Percentiles rank a stretch among this genome's conserved stretches.
Evolutionary conservation across 2,329 filamentous ascomycete genomes (phyloP).

Genomic region (Purpureocillium takamizusanense): DNA sequence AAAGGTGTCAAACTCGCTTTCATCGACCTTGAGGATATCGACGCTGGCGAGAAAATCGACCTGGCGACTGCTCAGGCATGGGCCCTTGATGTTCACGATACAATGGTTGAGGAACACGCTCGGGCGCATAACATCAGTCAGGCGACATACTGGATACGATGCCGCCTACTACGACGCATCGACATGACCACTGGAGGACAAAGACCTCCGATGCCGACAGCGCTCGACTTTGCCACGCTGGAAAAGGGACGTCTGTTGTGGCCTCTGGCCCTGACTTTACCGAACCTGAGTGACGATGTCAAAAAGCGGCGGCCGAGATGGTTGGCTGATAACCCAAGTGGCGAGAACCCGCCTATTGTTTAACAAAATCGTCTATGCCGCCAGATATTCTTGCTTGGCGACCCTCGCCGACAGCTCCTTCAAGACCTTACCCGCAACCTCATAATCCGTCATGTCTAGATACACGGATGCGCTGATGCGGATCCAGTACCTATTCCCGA

Average conservation of each 20-base stretch:
- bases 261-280: neutral
- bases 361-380: constrained; percentile 1
- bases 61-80: neutral
- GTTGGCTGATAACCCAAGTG: no score
- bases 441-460: constrained; percentile 70
- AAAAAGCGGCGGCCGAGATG: no score
- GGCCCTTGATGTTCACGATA: neutral
- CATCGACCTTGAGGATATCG: neutral
- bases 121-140: neutral
- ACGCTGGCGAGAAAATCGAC: neutral
- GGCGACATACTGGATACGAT: neutral
- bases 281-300: neutral
- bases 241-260: neutral
- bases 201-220: neutral
- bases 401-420: constrained; percentile 36
- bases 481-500: constrained; percentile 57
- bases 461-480: constrained; percentile 78
- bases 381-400: constrained; percentile 23
- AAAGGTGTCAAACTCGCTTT: constrained; percentile 1
- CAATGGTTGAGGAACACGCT: neutral
- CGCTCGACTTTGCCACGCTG: neutral
- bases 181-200: neutral
- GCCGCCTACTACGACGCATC: neutral
- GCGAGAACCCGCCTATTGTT: no score
- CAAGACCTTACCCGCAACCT: constrained; percentile 54